phyloP scores from a whole-genome alignment of 2,329 filamentous ascomycete species.

The Fusarium protoensiforme region DNA sequence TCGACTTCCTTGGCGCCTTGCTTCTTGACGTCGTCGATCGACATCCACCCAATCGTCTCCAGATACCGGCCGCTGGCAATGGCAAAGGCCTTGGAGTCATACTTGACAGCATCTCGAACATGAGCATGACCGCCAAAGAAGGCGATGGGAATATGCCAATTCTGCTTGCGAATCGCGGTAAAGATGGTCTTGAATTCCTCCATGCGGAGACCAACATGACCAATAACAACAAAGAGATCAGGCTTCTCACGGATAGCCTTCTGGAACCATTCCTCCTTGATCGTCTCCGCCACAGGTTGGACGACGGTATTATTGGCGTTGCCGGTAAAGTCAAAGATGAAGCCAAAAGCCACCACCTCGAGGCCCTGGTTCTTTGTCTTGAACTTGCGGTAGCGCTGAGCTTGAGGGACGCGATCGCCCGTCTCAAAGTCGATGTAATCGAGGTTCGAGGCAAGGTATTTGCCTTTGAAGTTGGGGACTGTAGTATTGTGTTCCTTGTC shows the following conservation, averaged over 20 bases:
- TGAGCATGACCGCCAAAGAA: constrained; percentile 94
- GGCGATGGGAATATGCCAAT: constrained; percentile 86
- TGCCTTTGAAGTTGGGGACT: constrained; percentile 82
- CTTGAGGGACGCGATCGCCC: constrained; percentile 78
- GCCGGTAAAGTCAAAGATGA: constrained; percentile 91
- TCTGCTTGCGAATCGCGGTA: constrained; percentile 78
- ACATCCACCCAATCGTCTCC: constrained; percentile 95
- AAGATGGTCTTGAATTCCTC: constrained; percentile 82
- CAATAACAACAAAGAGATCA: constrained; percentile 87
- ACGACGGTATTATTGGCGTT: constrained; percentile 94
- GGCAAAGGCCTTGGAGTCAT: constrained; percentile 81
- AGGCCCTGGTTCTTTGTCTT: constrained; percentile 90
- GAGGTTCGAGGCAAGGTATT: constrained; percentile 91
- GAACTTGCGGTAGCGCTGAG: constrained; percentile 87
- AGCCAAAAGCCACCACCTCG: constrained; percentile 88
- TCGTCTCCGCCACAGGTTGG: constrained; percentile 79
- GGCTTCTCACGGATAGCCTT: constrained; percentile 85
- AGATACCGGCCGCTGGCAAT: constrained; percentile 92
- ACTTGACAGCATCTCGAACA: constrained; percentile 84
- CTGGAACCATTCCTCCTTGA: constrained; percentile 90
- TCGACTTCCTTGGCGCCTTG: constrained; percentile 41
- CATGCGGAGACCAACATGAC: constrained; percentile 86
- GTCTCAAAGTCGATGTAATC: constrained; percentile 84
- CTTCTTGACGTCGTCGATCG: constrained; percentile 72
- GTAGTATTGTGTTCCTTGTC: constrained; percentile 82